Base-by-base conservation (phyloP, 345 rosid genomes). In the Citrus unshiu region DNA sequence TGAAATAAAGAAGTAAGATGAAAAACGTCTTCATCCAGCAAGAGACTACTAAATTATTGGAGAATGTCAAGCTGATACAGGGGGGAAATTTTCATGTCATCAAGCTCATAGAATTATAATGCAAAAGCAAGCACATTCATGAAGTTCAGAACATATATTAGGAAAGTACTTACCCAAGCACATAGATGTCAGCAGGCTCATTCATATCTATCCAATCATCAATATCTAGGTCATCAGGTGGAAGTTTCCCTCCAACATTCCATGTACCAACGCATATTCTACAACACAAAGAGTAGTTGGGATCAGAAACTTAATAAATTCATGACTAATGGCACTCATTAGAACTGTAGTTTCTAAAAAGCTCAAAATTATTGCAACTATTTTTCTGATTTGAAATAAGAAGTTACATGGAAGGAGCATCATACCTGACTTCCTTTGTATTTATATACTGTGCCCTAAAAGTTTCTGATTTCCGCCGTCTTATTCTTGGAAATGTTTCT, bases 231-330 rank as follows among this genome's bases (percentile, higher is more conserved):
- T 92, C 97, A 77, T 91, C 92, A 1, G 94, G 89, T 64, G 99
- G 99, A 77, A 90, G 81, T 79, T 80, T 88, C 73, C 97, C 98
- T 81, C 92, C 99, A 65, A 91, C 99, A 83, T 95, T 95, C 99
- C 99, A 95, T 25, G 99, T 95, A 68, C 93, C 93, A 78, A 86
- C 92, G 30, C 89, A 79, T 77, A 95, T 82, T 84, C 99, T 95
- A 77, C 63, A 19, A 56, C 76, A 25, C 46, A 19, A 63, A 60
- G 10, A n/a, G 68, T 49, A 71, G 27, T 49, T 0, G 60, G 19
- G 70, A 35, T 30, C 4, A 40, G 18, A 64, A 9, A 39, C 4
- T 59, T 14, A 16, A 24, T 30, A 29, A 14, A 32, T 29, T 18
- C 21, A 24, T 77, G 29, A 76, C 62, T 13, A 75, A 22, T 10